Evolutionary conservation across 345 rosid species (phyloP), one percentile per base, ranked within the genome.

Genomic region (Trapa incisa): DNA sequence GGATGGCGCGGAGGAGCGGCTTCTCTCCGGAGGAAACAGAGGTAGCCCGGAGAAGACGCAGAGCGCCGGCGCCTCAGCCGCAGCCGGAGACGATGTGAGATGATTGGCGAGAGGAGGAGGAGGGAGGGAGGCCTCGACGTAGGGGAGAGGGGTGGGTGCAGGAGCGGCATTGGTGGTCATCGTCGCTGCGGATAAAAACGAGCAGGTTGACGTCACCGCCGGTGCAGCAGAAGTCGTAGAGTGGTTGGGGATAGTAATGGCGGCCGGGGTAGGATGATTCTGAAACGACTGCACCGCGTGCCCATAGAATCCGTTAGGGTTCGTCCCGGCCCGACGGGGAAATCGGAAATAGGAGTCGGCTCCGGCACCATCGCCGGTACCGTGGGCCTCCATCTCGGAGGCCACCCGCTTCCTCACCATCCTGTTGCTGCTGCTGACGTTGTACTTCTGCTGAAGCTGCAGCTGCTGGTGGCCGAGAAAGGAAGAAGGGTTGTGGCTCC

Each of bases 21-120:
- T 73, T 64, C 81, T 60, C 61, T 83, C 84, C 0, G 97, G 85
- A 39, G 92, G 93, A 56, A 94, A 94, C 73, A 94, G 78, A 3
- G 99, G 99, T 12, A 94, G 78, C 39, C 97, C 97, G 10, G 97
- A 94, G 75, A 91, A 91, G 67, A 88, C 95, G 73, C 97, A 94
- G 12, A 94, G 86, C 9, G 92, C 91, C 14, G 97, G 92, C 41
- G 77, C 48, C 70, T 64, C 79, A 42, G 70, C 65, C 35, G 78
- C 78, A 29, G 71, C 41, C n/a, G 61, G 63, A 14, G 58, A 64
- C 29, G 29, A 22, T 5, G 64, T 50, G 35, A 56, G 37, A n/a
- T 54, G 60, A 29, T 22, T 29, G 29, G 64, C 41, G 96, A 90
- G 37, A 83, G 80, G 53, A 92, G 92, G 37, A 83, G 80, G 53